Percentiles rank a stretch among this genome's conserved stretches.
Evolutionary conservation across 106 monocot genomes (phyloP).

Genomic region (Acanthochlamys bracteata): DNA sequence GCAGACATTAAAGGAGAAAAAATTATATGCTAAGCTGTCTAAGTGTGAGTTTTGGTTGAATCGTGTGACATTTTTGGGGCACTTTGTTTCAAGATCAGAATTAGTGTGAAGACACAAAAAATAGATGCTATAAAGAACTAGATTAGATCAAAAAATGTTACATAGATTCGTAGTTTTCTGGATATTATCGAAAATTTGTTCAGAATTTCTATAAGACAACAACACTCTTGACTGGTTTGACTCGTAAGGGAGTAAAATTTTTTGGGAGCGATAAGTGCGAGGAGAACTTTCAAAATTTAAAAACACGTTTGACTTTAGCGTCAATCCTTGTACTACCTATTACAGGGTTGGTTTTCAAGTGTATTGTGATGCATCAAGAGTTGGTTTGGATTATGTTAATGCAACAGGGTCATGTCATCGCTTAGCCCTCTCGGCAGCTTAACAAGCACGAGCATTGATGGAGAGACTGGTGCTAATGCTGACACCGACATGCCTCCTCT

Average conservation of each 20-base stretch:
- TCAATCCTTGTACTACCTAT: background rate
- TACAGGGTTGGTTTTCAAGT: too few species aligned
- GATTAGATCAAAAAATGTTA: background rate
- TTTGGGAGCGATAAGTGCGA: background rate
- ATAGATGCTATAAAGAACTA: background rate
- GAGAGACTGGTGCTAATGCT: constrained; percentile 31
- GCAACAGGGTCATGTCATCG: too few species aligned
- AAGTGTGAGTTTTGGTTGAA: constrained; percentile 8
- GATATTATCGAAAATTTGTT: background rate
- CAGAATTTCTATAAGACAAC: background rate
- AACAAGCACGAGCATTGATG: constrained; percentile 73
- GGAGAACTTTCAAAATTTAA: background rate
- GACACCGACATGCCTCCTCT: constrained; percentile 65
- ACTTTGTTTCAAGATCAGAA: background rate
- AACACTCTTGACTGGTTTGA: background rate
- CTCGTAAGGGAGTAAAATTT: too few species aligned
- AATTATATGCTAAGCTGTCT: too few species aligned
- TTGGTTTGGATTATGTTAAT: too few species aligned
- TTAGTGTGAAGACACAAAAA: too few species aligned
- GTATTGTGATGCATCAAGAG: too few species aligned
- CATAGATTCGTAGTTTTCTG: constrained; percentile 2
- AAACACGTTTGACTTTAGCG: background rate
- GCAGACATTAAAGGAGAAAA: too few species aligned
- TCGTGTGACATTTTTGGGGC: background rate
- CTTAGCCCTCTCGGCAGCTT: too few species aligned